These are phyloP conservation scores for Sporothrix euskadiensis DNA, from an alignment of 2,329 filamentous ascomycete genomes.

Conservation along the genomic window DNA sequence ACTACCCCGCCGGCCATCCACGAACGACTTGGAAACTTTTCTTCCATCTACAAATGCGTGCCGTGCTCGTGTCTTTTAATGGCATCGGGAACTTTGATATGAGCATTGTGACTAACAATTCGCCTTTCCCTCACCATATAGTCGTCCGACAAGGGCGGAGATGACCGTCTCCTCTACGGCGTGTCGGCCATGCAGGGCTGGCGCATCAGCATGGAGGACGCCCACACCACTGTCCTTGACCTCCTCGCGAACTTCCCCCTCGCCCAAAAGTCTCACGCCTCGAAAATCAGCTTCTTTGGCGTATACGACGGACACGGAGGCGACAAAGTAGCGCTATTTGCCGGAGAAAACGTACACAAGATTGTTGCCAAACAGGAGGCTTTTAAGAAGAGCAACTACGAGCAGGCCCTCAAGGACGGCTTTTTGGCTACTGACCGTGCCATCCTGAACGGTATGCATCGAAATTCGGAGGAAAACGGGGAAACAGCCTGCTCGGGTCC, in stretches of 20 bases:
- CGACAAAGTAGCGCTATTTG: conserved; percentile 91
- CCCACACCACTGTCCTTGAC: conserved; percentile 87
- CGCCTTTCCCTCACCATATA: conserved; percentile 43
- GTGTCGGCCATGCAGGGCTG: conserved; percentile 99
- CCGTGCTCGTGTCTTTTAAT: not conserved
- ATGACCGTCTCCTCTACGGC: conserved; percentile 90
- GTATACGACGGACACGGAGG: conserved; percentile 98
- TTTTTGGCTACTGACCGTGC: conserved; percentile 95
- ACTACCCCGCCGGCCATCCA: conserved; percentile 9
- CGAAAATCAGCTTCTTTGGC: conserved; percentile 90
- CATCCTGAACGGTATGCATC: conserved; percentile 79
- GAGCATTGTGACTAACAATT: not conserved
- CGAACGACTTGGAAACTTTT: not conserved
- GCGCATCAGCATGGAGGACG: conserved; percentile 99
- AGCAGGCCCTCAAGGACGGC: conserved; percentile 94
- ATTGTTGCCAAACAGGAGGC: conserved; percentile 94
- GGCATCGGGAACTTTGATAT: not conserved
- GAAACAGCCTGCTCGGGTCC: not conserved
- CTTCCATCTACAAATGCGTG: not conserved
- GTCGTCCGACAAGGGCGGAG: conserved; percentile 85
- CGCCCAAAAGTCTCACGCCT: conserved; percentile 64
- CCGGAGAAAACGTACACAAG: conserved; percentile 88
- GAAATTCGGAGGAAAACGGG: not conserved
- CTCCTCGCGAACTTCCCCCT: conserved; percentile 63
- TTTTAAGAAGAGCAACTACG: conserved; percentile 87